Evolutionary conservation across 1,139 yeast species (phyloP).

Genomic region (Blastobotrys apis): DNA sequence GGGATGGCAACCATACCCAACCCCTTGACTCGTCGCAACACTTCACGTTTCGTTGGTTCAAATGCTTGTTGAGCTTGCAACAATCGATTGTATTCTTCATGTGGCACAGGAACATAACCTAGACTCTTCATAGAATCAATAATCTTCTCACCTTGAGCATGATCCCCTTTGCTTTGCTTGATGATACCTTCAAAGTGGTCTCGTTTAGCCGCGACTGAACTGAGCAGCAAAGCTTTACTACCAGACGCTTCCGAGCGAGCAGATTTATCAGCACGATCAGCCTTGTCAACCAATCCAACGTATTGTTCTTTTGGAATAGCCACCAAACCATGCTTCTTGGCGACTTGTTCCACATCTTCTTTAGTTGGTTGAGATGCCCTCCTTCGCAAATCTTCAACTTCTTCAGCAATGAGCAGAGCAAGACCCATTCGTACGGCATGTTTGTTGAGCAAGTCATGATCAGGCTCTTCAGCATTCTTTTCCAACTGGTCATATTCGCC

Average conservation of each 20-base stretch:
- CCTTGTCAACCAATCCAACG: conserved; percentile 26
- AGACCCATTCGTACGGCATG: conserved; percentile 33
- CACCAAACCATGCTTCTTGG: conserved; percentile 46
- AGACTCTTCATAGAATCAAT: conserved; percentile 34
- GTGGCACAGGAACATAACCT: conserved; percentile 36
- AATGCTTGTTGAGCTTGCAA: conserved; percentile 33
- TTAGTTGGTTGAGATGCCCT: conserved; percentile 26
- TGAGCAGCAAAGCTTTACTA: conserved; percentile 10
- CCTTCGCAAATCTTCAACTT: conserved; percentile 28
- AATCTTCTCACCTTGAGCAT: conserved; percentile 28
- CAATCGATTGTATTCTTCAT: conserved; percentile 37
- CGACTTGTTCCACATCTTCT: conserved; percentile 45
- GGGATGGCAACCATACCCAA: conserved; percentile 40
- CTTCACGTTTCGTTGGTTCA: conserved; percentile 37
- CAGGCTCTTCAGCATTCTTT: conserved; percentile 28
- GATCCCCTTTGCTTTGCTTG: conserved; percentile 22
- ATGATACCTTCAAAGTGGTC: conserved; percentile 36
- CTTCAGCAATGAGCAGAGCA: conserved; percentile 25
- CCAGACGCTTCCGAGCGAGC: conserved; percentile 13
- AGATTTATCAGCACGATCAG: conserved; percentile 16
- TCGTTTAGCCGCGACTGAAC: conserved; percentile 35
- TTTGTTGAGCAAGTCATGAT: conserved; percentile 24
- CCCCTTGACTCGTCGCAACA: conserved; percentile 37
- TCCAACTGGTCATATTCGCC: conserved; percentile 28
- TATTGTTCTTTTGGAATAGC: conserved; percentile 47